Evolutionary conservation across 805 yeast genomes (phyloP), one percentile per base, ranked within the genome.

Genomic region (Blastobotrys muscicola): DNA sequence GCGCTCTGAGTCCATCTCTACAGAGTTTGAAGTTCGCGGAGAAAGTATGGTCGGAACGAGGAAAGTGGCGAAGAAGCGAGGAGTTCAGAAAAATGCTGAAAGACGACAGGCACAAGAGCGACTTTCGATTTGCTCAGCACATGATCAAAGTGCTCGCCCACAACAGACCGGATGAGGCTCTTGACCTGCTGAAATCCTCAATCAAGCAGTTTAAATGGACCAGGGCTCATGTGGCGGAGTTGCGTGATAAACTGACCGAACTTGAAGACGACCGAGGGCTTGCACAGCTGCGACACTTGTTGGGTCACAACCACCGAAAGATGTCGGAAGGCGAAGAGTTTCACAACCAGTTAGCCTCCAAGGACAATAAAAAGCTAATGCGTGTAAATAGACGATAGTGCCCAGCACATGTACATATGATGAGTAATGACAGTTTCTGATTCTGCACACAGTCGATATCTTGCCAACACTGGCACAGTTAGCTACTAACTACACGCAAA

Each of bases 11-110:
- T 31, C 35, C 33, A 4, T 66, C 68, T 38, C 74, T 74, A 54
- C 67, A 70, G 33, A 73, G 80, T 52, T 59, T 70, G 34, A 67
- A 66, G 0, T 75, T 82, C 56, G 89, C 87, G 3, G 77, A 76
- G 44, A 60, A 63, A 20, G 67, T 84, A 1, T 87, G 95, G 94
- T 60, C 64, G 2, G 94, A 84, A 54, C 74, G 97, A 54, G 96
- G 96, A 2, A 48, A 58, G 15, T 86, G 72, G 62, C 68, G 96
- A 41, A 75, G 75, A 46, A 69, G 83, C 4, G n/a, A 33, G 1
- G 41, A 26, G 2, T 87, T 82, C 66, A 16, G 37, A 14, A 32
- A 45, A 0, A 55, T 76, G 12, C 40, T 66, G 0, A 52, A 63
- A 8, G 42, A 45, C 0, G 57, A 52, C 26, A 76, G 72, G 50